These are phyloP conservation scores for Ascoidea tarda DNA, from an alignment of 805 yeast species.

Conservation along the genomic window DNA sequence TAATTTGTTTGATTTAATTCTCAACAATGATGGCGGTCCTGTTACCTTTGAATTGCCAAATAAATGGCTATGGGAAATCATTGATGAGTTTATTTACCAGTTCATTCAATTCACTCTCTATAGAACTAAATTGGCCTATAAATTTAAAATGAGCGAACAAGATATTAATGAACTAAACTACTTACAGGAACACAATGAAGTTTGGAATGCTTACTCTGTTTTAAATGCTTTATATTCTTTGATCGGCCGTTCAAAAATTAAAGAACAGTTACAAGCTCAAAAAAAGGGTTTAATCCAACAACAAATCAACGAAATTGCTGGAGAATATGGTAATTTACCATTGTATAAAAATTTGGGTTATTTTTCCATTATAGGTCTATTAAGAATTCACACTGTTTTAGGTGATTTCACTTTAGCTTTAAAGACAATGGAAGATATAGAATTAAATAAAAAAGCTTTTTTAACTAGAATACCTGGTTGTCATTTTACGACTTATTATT, in stretches of 20 bases:
- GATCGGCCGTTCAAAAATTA: conserved; percentile 24
- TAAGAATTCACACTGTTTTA: conserved; percentile 32
- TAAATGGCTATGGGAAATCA: conserved; percentile 37
- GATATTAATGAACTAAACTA: conserved; percentile 20
- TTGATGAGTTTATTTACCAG: conserved; percentile 38
- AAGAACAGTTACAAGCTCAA: conserved; percentile 24
- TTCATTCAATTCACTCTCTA: conserved; percentile 29
- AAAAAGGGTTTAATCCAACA: conserved; percentile 9
- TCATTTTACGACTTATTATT: conserved; percentile 36
- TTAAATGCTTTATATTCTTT: conserved; percentile 33
- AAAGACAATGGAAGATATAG: conserved; percentile 32
- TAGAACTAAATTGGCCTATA: conserved; percentile 22
- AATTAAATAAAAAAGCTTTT: conserved; percentile 30
- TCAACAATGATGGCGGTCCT: conserved; percentile 28
- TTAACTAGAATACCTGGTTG: conserved; percentile 33
- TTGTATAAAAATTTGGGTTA: conserved; percentile 32
- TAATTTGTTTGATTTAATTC: conserved; percentile 28
- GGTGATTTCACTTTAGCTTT: conserved; percentile 36
- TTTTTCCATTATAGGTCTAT: conserved; percentile 31
- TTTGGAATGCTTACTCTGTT: conserved; percentile 33
- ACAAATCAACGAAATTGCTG: conserved; percentile 20
- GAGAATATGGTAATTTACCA: conserved; percentile 27
- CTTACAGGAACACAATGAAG: conserved; percentile 24
- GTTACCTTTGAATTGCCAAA: conserved; percentile 30
- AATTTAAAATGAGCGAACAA: conserved; percentile 15